Conservation (phyloP, 2,329 filamentous ascomycete genomes). For the Sporothrix pallida region DNA sequence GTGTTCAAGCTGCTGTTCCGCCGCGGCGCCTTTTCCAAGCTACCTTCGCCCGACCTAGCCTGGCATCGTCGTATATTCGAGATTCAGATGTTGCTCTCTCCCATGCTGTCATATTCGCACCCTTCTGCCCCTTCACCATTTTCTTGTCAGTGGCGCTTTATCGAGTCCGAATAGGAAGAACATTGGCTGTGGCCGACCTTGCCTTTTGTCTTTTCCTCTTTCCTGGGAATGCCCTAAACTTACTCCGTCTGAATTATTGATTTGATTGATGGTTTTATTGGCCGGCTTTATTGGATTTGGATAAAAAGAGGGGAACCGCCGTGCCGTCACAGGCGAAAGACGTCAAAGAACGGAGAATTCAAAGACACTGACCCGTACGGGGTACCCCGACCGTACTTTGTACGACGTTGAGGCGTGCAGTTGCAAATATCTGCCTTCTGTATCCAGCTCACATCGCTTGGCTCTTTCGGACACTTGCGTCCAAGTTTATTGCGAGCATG, state of each 20-base stretch:
- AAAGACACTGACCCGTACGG: not conserved
- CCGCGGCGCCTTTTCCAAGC: too few relatives aligned
- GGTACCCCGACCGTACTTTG: not conserved
- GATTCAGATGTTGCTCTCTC: too few relatives aligned
- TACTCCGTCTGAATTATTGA: conserved; percentile 10
- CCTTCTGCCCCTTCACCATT: not conserved
- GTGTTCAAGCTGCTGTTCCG: not conserved
- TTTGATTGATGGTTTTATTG: conserved; percentile 9
- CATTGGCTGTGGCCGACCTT: not conserved
- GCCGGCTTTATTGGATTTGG: conserved; percentile 26
- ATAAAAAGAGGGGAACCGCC: conserved; percentile 18
- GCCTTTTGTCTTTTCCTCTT: not conserved
- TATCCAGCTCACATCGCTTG: not conserved
- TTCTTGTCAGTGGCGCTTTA: not conserved
- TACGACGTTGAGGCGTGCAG: not conserved
- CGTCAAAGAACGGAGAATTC: not conserved
- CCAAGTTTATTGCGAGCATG: conserved; percentile 1
- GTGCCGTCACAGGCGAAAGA: conserved; percentile 5
- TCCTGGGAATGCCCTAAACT: conserved; percentile 15
- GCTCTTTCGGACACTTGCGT: not conserved
- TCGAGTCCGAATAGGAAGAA: not conserved
- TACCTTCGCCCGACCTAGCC: too few relatives aligned
- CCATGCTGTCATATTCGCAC: too few relatives aligned
- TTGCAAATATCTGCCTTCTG: not conserved
- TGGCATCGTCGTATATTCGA: too few relatives aligned